Percentiles rank a stretch among this genome's conserved stretches.
phyloP scores from a whole-genome alignment of 2,329 filamentous ascomycete species.

The Venturiaceae sp. region DNA sequence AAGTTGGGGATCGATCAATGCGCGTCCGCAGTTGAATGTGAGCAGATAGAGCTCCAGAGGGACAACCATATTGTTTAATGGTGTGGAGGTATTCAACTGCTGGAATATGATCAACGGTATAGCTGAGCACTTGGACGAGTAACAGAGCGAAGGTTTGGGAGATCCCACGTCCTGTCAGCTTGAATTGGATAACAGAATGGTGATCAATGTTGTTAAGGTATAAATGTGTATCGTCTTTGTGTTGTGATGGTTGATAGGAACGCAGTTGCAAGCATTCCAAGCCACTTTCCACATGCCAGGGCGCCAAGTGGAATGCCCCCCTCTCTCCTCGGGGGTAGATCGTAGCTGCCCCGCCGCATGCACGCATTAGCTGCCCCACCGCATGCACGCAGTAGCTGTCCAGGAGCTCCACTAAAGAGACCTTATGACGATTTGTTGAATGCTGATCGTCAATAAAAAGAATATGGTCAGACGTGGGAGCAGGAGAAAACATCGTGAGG shows the following conservation, averaged over 20 bases:
- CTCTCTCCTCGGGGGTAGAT: neutral
- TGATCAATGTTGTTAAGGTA: no score
- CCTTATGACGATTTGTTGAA: neutral
- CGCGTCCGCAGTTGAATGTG: conserved; percentile 83
- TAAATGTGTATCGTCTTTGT: no score
- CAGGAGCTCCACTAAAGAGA: neutral
- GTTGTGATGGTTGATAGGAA: no score
- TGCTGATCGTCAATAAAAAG: neutral
- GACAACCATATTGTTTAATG: conserved; percentile 5
- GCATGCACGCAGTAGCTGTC: neutral
- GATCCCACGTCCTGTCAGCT: no score
- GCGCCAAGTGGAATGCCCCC: no score
- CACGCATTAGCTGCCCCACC: neutral
- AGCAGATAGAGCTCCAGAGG: conserved; percentile 64
- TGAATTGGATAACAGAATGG: no score
- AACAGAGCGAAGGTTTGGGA: no score
- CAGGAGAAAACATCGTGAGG: neutral
- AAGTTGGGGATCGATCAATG: conserved; percentile 55
- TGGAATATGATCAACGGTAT: no score
- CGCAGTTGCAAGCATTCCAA: no score
- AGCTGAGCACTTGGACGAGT: no score
- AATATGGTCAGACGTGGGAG: neutral
- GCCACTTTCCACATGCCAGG: no score
- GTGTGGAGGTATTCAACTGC: conserved; percentile 5
- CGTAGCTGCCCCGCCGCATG: neutral